These are phyloP conservation scores for Pseudotsuga menziesii DNA, from an alignment of 75 land plant genomes.

Conservation along the genomic window DNA sequence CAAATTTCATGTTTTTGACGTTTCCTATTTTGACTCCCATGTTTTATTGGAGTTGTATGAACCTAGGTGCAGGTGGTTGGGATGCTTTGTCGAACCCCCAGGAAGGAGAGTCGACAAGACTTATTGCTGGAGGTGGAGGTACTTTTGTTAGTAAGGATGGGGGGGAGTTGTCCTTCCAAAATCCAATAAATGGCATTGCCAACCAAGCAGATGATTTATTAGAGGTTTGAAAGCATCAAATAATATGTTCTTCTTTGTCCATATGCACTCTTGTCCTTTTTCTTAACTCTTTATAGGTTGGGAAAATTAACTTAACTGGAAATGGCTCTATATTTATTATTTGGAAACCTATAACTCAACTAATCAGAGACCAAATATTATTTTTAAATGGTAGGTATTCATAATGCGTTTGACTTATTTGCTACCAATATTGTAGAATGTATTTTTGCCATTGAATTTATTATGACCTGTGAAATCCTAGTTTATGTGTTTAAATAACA, in stretches of 20 bases:
- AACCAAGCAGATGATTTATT: constrained; percentile 95
- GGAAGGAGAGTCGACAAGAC: constrained; percentile 87
- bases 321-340: neutral
- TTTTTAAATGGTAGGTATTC: neutral
- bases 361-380: neutral
- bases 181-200: constrained; percentile 85
- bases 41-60: neutral
- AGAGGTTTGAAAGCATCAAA: constrained; percentile 34
- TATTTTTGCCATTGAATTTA: too few species aligned
- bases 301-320: neutral
- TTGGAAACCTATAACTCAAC: neutral
- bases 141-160: constrained; percentile 64
- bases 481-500: neutral
- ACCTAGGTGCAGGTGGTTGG: constrained; percentile 92
- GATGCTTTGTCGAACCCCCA: constrained; percentile 86
- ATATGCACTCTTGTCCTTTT: neutral
- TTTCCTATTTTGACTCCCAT: neutral
- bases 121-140: constrained; percentile 99
- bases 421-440: too few species aligned
- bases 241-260: neutral
- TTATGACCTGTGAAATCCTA: too few species aligned
- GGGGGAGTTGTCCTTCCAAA: constrained; percentile 66
- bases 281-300: neutral
- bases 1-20: neutral
- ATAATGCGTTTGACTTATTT: too few species aligned